These are phyloP conservation scores for Nepenthes mirabilis DNA, from an alignment of 148 eudicot species.

Conservation along the genomic window DNA sequence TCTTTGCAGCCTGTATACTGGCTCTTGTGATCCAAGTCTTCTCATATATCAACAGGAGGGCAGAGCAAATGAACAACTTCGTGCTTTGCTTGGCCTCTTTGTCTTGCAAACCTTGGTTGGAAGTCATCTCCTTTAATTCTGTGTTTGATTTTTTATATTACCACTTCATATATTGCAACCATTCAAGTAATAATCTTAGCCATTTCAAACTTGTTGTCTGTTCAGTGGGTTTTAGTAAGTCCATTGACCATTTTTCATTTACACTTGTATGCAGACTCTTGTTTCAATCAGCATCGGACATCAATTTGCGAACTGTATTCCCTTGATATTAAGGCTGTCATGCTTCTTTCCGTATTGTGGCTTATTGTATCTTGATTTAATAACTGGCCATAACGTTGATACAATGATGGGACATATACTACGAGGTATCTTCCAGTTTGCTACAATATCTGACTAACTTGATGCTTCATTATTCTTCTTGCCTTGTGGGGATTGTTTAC, in stretches of 20 bases:
- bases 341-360: slow-evolving; percentile 44
- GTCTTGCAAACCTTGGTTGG: slow-evolving; percentile 68
- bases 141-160: neutral
- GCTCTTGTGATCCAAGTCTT: slow-evolving; percentile 8
- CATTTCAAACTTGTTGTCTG: neutral
- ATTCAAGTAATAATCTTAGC: no score
- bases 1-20: neutral
- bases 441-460: neutral
- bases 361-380: slow-evolving; percentile 49
- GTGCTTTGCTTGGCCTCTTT: slow-evolving; percentile 59
- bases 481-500: neutral
- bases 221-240: neutral
- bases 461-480: neutral
- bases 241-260: slow-evolving; percentile 6
- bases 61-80: slow-evolving; percentile 33
- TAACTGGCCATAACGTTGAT: slow-evolving; percentile 55
- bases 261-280: slow-evolving; percentile 39
- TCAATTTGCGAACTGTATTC: slow-evolving; percentile 25
- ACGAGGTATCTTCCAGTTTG: slow-evolving; percentile 27
- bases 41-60: slow-evolving; percentile 41
- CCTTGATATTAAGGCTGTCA: slow-evolving; percentile 42
- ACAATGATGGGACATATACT: slow-evolving; percentile 17
- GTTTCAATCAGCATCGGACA: slow-evolving; percentile 38
- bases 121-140: slow-evolving; percentile 8
- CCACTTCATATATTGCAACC: neutral